Evolutionary conservation across 163 green algal genomes (phyloP).

Genomic region (Prototheca cutis): DNA sequence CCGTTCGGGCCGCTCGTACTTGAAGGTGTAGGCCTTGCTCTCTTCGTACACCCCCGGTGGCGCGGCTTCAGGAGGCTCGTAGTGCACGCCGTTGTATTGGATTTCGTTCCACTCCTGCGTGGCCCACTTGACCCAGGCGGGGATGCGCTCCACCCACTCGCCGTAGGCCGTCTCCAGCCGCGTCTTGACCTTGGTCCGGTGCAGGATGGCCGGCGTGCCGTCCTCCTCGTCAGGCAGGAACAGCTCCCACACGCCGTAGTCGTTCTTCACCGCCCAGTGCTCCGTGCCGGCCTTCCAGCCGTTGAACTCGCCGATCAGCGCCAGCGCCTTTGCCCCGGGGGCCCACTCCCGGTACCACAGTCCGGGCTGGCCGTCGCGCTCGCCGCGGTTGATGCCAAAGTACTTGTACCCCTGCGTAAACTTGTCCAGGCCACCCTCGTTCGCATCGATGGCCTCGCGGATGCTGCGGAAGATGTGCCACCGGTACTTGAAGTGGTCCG

Average conservation of each 20-base stretch:
- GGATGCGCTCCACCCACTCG: conserved; percentile 89
- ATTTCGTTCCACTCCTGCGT: conserved; percentile 94
- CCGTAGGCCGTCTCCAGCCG: conserved; percentile 70
- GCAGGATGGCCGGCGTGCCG: conserved; percentile 73
- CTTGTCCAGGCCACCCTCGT: conserved; percentile 93
- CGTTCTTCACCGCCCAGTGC: conserved; percentile 83
- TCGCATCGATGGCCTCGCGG: conserved; percentile 75
- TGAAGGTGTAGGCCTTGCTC: conserved; percentile 83
- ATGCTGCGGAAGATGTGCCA: conserved; percentile 86
- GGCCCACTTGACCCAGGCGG: conserved; percentile 96
- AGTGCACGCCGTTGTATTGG: conserved; percentile 96
- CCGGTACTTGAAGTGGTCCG: conserved; percentile 91
- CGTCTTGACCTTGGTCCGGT: conserved; percentile 83
- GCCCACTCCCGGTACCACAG: conserved; percentile 97
- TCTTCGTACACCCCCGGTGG: conserved; percentile 29
- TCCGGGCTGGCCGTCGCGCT: conserved; percentile 68
- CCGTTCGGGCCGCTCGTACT: conserved; percentile 76
- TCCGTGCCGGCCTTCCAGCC: conserved; percentile 66
- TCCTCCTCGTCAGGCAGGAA: conserved; percentile 83
- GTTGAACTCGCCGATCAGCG: conserved; percentile 97
- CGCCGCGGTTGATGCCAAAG: conserved; percentile 87
- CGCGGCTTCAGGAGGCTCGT: conserved; percentile 44
- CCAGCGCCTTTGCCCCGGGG: conserved; percentile 73
- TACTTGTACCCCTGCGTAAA: conserved; percentile 93
- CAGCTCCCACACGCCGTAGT: conserved; percentile 89